Evolutionary conservation across 495 filamentous ascomycete species (phyloP).

Genomic region (Aspergillus bertholletiae): DNA sequence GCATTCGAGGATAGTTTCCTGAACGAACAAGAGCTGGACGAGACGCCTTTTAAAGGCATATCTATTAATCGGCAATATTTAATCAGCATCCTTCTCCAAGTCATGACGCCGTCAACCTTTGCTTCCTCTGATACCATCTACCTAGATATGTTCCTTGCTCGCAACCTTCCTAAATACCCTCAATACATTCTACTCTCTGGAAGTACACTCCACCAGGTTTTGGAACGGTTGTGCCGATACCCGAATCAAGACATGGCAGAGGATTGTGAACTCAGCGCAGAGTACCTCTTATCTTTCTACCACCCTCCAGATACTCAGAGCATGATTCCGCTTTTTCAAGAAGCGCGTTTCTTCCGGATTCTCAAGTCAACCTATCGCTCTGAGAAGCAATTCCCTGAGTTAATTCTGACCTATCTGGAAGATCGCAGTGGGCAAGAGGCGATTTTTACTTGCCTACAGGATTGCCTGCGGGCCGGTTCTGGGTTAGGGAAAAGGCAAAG

Average conservation of each 20-base stretch:
- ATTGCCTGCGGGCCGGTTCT: slow-evolving; percentile 72
- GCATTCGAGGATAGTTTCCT: slow-evolving; percentile 95
- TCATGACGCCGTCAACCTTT: slow-evolving; percentile 75
- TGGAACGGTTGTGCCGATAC: slow-evolving; percentile 79
- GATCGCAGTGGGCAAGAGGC: slow-evolving; percentile 69
- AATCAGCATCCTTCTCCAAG: slow-evolving; percentile 80
- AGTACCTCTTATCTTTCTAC: slow-evolving; percentile 92
- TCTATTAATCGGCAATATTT: slow-evolving; percentile 89
- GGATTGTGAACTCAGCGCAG: slow-evolving; percentile 91
- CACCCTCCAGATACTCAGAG: slow-evolving; percentile 76
- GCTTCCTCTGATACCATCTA: slow-evolving; percentile 82
- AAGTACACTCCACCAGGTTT: slow-evolving; percentile 73
- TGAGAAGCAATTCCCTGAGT: slow-evolving; percentile 75
- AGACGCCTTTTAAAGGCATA: slow-evolving; percentile 40
- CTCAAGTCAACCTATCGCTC: slow-evolving; percentile 81
- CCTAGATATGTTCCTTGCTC: slow-evolving; percentile 95
- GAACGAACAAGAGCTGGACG: slow-evolving; percentile 57
- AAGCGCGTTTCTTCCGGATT: slow-evolving; percentile 88
- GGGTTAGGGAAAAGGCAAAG: slow-evolving; percentile 69
- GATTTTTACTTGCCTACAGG: slow-evolving; percentile 76
- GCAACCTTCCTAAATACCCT: slow-evolving; percentile 93
- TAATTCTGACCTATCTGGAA: slow-evolving; percentile 80
- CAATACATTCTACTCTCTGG: slow-evolving; percentile 92
- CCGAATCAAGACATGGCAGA: slow-evolving; percentile 79
- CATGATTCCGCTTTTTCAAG: slow-evolving; percentile 71